Evolutionary conservation across 2,329 filamentous ascomycete species (phyloP), one percentile per base, ranked within the genome.

Genomic region (Macrophomina phaseolina): DNA sequence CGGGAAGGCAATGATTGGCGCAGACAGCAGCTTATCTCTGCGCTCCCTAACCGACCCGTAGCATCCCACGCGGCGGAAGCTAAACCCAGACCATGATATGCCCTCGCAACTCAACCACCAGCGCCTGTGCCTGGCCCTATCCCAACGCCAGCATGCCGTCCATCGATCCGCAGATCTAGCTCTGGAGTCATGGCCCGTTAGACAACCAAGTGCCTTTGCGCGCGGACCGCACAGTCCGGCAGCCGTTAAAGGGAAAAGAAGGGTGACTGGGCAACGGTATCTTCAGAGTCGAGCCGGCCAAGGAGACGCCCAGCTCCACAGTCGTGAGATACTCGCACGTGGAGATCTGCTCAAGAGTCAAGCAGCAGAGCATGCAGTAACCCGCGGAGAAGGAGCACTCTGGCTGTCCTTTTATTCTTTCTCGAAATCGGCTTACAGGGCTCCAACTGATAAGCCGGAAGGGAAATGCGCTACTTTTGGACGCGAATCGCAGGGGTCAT

Each of bases 311-410:
- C 14, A 18, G 42, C 30, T 18, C 38, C 28, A 36, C 56, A 48
- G 12, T 9, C 40, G 40, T 36, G 11, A 48, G 30, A 61, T 28
- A 61, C 42, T 9, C 11, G 30, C 42, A n/a, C 28, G 16, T 58
- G 42, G 40, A 18, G 7, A 46, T n/a, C 8, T 34, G 5, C 23
- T 46, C 56, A n/a, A 61, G 40, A 14, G n/a, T 28, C 30, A n/a
- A 48, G 40, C 5, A 12, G 11, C 4, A 12, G 23, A 28, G 8
- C 6, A 38, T 42, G 52, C 36, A 36, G 18, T 5, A 28, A 8
- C 30, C 64, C 64, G 64, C 64, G 64, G 64, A 66, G 64, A 66
- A 66, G 64, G 64, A 40, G 46, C 55, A 32, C 48, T 14, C n/a
- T 30, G 46, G 14, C 16, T 11, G 30, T 32, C 28, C 23, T 23